Percentiles rank a stretch among this genome's conserved stretches.
These are phyloP conservation scores for Ustilago cynodontis DNA, from an alignment of 1,284 basidiomycete genomes.

Conservation along the genomic window DNA sequence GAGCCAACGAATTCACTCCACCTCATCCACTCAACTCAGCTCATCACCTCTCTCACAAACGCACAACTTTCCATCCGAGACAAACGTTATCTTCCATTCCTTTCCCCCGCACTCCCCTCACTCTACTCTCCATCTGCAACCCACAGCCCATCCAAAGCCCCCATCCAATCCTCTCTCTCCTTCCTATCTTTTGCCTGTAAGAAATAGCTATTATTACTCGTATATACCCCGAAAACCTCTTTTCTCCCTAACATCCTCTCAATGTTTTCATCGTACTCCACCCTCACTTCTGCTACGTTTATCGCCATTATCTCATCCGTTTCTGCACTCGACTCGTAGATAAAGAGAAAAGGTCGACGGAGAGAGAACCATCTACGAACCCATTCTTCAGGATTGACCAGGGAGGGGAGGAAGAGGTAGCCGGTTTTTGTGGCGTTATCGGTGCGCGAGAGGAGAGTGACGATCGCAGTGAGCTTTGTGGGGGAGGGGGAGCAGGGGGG, in stretches of 20 bases:
- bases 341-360: constrained; percentile 84
- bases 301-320: constrained; percentile 83
- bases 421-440: constrained; percentile 87
- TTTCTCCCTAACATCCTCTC: constrained; percentile 79
- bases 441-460: constrained; percentile 72
- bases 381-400: constrained; percentile 85
- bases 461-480: constrained; percentile 54
- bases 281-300: constrained; percentile 84
- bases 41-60: too few species aligned
- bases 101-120: neutral
- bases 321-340: constrained; percentile 85
- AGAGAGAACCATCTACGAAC: constrained; percentile 87
- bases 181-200: constrained; percentile 41
- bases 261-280: constrained; percentile 87
- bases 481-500: neutral
- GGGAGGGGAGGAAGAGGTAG: constrained; percentile 80
- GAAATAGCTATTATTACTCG: constrained; percentile 56
- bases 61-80: too few species aligned
- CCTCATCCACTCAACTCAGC: too few species aligned
- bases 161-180: constrained; percentile 57
- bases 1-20: neutral
- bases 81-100: neutral
- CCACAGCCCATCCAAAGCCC: constrained; percentile 20
- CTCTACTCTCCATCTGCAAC: neutral
- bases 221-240: constrained; percentile 60